A percentile compares a stretch with the other conserved stretches of the same genome.
These are phyloP conservation scores for Sporisorium reilianum DNA, from an alignment of 1,284 basidiomycete genomes.

Conservation along the genomic window DNA sequence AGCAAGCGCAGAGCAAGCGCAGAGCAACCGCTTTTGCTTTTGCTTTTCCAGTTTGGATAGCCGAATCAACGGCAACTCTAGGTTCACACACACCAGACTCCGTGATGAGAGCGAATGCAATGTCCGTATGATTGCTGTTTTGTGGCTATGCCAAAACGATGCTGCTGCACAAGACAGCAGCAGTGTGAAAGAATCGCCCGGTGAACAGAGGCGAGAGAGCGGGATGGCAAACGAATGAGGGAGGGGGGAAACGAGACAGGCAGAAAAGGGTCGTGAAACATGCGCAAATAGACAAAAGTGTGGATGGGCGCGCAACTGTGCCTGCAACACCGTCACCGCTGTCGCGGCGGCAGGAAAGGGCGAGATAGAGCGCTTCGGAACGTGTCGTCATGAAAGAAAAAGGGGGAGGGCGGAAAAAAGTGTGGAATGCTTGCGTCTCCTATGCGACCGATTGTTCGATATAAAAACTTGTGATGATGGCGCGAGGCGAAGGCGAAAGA, in stretches of 20 bases:
- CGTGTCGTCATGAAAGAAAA: too few relatives aligned
- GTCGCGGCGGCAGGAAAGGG: too few relatives aligned
- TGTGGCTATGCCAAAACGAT: conserved; percentile 5
- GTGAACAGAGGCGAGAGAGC: not conserved
- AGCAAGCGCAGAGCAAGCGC: too few relatives aligned
- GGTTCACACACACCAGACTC: too few relatives aligned
- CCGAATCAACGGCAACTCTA: too few relatives aligned
- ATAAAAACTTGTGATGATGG: not conserved
- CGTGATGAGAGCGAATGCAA: conserved; percentile 4
- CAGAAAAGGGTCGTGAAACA: not conserved
- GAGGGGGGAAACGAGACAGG: not conserved
- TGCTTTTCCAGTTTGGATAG: too few relatives aligned
- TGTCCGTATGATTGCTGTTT: conserved; percentile 24
- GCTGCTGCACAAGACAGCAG: not conserved
- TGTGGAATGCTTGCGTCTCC: conserved; percentile 15
- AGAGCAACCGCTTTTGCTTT: too few relatives aligned
- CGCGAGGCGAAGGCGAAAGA: not conserved
- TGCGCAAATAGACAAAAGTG: not conserved
- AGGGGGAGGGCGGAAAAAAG: not conserved
- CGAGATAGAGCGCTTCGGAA: not conserved
- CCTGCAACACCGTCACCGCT: too few relatives aligned
- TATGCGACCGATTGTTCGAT: conserved; percentile 24
- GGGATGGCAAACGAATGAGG: conserved; percentile 2
- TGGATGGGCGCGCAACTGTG: not conserved
- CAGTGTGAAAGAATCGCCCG: not conserved